A percentile compares a stretch with the other conserved stretches of the same genome.
Evolutionary conservation across 441 rosid species (phyloP).

Genomic region (Viola pubescens): DNA sequence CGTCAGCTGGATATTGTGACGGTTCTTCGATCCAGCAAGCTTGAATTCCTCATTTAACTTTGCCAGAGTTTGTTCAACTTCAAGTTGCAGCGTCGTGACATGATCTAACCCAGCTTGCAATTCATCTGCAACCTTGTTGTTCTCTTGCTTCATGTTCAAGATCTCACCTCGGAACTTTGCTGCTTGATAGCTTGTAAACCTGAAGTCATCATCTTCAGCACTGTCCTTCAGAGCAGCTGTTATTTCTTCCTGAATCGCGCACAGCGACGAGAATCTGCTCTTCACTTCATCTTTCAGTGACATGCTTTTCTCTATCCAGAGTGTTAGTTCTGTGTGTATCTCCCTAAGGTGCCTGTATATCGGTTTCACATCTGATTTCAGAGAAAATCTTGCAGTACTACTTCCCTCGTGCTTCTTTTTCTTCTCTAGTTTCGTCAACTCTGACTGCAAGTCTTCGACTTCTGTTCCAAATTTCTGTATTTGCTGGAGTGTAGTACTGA

Average conservation of each 20-base stretch:
- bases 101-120: slow-evolving; percentile 71
- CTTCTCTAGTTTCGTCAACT: slow-evolving; percentile 46
- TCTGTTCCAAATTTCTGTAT: slow-evolving; percentile 65
- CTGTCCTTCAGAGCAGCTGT: slow-evolving; percentile 48
- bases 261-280: slow-evolving; percentile 58
- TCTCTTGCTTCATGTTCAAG: slow-evolving; percentile 88
- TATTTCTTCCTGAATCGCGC: slow-evolving; percentile 64
- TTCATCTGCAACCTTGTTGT: slow-evolving; percentile 71
- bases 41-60: slow-evolving; percentile 55
- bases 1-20: slow-evolving; percentile 16
- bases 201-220: slow-evolving; percentile 59
- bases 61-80: slow-evolving; percentile 49
- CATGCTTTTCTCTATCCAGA: slow-evolving; percentile 68
- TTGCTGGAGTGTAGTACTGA: slow-evolving; percentile 66
- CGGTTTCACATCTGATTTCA: slow-evolving; percentile 62
- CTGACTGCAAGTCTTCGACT: slow-evolving; percentile 58
- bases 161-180: slow-evolving; percentile 90
- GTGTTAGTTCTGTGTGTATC: slow-evolving; percentile 45
- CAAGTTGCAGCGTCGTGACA: slow-evolving; percentile 43
- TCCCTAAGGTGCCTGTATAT: slow-evolving; percentile 75
- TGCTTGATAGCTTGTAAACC: slow-evolving; percentile 76
- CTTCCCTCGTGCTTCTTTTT: slow-evolving; percentile 55
- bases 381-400: slow-evolving; percentile 28
- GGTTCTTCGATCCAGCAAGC: slow-evolving; percentile 37
- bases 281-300: slow-evolving; percentile 58